phyloP scores from a whole-genome alignment of 257 asterid genomes.

The Plantago major region DNA sequence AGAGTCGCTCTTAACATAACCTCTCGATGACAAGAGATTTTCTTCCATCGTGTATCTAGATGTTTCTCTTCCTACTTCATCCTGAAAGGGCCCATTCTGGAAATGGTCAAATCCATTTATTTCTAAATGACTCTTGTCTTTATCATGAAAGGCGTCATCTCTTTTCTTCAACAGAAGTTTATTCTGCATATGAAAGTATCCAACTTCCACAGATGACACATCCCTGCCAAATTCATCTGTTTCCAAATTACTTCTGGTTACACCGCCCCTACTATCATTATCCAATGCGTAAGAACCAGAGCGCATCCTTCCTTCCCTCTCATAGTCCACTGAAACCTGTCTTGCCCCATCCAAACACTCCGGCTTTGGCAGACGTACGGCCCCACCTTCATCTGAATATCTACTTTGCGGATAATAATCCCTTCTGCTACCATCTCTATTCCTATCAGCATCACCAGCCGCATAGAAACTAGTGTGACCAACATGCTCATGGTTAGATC shows the following conservation, averaged over 20 bases:
- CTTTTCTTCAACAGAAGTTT: slow-evolving; percentile 25
- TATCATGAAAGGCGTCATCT: not conserved
- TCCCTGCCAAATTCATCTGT: slow-evolving; percentile 23
- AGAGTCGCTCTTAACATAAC: slow-evolving; percentile 1
- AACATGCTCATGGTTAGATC: slow-evolving; percentile 22
- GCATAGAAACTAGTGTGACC: slow-evolving; percentile 18
- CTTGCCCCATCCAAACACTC: slow-evolving; percentile 6
- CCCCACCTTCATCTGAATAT: too few relatives aligned
- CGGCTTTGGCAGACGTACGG: too few relatives aligned
- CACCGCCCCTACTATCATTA: slow-evolving; percentile 27
- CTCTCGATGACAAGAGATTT: slow-evolving; percentile 25
- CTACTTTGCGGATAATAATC: too few relatives aligned
- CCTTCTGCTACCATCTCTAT: slow-evolving; percentile 17
- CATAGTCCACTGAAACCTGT: slow-evolving; percentile 30
- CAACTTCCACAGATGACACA: slow-evolving; percentile 25
- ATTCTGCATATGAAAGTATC: slow-evolving; percentile 28
- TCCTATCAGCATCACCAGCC: slow-evolving; percentile 24
- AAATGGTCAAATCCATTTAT: too few relatives aligned
- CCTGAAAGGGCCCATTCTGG: not conserved
- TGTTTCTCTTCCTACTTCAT: slow-evolving; percentile 18
- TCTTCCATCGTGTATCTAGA: slow-evolving; percentile 26
- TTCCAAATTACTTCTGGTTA: slow-evolving; percentile 14
- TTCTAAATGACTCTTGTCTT: too few relatives aligned
- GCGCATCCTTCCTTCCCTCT: slow-evolving; percentile 33
- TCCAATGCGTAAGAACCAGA: slow-evolving; percentile 29